Percentiles rank a stretch among this genome's conserved stretches.
phyloP scores from a whole-genome alignment of 257 asterid species.

The Linaria vulgaris region DNA sequence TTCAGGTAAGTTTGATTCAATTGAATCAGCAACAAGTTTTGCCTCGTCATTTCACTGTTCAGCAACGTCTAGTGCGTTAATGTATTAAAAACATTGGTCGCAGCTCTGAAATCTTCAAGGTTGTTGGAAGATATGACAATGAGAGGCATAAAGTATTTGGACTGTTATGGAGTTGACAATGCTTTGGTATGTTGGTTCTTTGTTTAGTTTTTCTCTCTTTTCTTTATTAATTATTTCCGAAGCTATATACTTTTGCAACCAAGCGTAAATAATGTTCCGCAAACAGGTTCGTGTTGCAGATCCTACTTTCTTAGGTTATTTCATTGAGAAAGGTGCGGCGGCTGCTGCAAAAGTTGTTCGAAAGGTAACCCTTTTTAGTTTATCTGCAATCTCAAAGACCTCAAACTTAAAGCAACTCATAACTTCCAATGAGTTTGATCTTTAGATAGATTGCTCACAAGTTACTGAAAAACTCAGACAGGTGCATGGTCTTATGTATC shows the following conservation, averaged over 20 bases:
- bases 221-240: constrained; percentile 9
- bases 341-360: constrained; percentile 95
- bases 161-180: constrained; percentile 97
- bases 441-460: not conserved
- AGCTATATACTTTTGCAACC: constrained; percentile 21
- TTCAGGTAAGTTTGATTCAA: constrained; percentile 55
- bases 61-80: constrained; percentile 28
- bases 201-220: constrained; percentile 28
- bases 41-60: constrained; percentile 11
- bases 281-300: constrained; percentile 94
- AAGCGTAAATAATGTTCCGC: constrained; percentile 20
- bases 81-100: constrained; percentile 21
- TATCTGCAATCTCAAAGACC: not conserved
- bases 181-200: constrained; percentile 64
- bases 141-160: constrained; percentile 85
- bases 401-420: not conserved
- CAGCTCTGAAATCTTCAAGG: constrained; percentile 78
- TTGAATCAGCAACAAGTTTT: constrained; percentile 40
- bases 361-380: constrained; percentile 33
- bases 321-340: constrained; percentile 78
- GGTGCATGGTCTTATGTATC: not conserved
- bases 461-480: not conserved
- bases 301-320: constrained; percentile 95
- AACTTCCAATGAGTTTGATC: not conserved
- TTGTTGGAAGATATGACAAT: constrained; percentile 88